Conservation (phyloP, 2,329 filamentous ascomycete species). For the Ambrosiella cleistominuta region DNA sequence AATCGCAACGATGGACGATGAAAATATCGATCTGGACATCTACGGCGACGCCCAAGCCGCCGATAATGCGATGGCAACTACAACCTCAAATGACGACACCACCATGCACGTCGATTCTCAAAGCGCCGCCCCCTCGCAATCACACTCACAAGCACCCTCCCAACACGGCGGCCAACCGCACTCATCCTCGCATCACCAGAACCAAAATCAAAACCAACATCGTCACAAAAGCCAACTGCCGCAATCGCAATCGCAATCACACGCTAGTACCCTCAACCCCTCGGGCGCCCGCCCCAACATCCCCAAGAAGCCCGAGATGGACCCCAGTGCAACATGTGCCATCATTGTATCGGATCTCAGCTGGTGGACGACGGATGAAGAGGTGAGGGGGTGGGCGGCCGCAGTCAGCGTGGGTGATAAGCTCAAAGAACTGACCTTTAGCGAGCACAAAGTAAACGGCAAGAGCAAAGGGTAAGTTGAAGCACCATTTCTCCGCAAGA, state of each 20-base stretch:
- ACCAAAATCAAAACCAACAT: too few species aligned
- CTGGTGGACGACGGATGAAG: slow-evolving; percentile 96
- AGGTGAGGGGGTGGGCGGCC: slow-evolving; percentile 72
- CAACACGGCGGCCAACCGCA: too few species aligned
- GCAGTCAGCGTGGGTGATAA: slow-evolving; percentile 68
- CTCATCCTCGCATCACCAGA: too few species aligned
- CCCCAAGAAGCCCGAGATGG: slow-evolving; percentile 23
- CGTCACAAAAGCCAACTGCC: too few species aligned
- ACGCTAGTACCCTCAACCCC: slow-evolving; percentile 22
- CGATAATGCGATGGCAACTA: slow-evolving; percentile 20
- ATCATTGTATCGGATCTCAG: slow-evolving; percentile 76
- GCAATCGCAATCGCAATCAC: slow-evolving; percentile 15
- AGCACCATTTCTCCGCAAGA: background rate
- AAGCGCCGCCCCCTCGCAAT: too few species aligned
- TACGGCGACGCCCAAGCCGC: slow-evolving; percentile 38
- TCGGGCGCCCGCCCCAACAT: slow-evolving; percentile 23
- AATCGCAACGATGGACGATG: slow-evolving; percentile 41
- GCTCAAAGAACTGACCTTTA: slow-evolving; percentile 85
- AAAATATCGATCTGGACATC: slow-evolving; percentile 57
- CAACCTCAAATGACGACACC: slow-evolving; percentile 1
- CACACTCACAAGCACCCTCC: too few species aligned
- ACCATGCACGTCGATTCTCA: slow-evolving; percentile 5
- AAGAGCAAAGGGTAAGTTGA: slow-evolving; percentile 82
- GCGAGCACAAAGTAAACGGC: slow-evolving; percentile 96
- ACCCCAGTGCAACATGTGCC: slow-evolving; percentile 42